Evolutionary conservation across 805 yeast genomes (phyloP), one percentile per base, ranked within the genome.

Genomic region (Hanseniaspora occidentalis): DNA sequence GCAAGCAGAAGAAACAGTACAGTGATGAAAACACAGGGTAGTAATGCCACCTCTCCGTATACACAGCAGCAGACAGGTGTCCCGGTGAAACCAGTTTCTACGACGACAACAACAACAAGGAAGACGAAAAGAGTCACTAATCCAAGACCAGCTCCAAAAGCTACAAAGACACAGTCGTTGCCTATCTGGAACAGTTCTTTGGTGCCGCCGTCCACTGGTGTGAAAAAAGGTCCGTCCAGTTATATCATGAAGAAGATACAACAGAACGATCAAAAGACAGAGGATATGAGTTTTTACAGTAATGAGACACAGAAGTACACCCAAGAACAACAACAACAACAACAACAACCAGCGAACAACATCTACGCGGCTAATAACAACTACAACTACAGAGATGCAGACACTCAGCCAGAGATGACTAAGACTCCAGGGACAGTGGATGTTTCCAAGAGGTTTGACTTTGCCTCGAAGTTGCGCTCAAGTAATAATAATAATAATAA

Each of bases 111-210:
- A n/a, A 16, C 16, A n/a, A 16, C 17, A 14, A 29, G 33, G 16
- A 27, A 45, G 31, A 40, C 49, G 35, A 54, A 52, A 35, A 54
- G 69, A 39, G 57, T 51, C 39, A 65, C 64, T n/a, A 66, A 66
- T 46, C 62, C 64, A 33, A 59, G 53, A 27, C 69, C 70, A 3
- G 70, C 70, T n/a, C 71, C 69, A 40, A 66, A 61, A 47, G 72
- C 72, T 4, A 58, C 50, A 23, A 57, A 71, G 50, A 66, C 72
- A 1, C 68, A 64, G 46, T 67, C 72, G 1, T 48, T 67, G 31
- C 72, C 72, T 4, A 52, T 58, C 14, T 58, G 62, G 61, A 53
- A 56, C 35, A 42, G 11, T 8, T 11, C 11, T 3, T 18, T 33
- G 21, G 13, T 20, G 22, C 23, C 4, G 16, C 36, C 6, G 10